phyloP scores from a whole-genome alignment of 805 yeast genomes.

The Wickerhamiella siamensis region DNA sequence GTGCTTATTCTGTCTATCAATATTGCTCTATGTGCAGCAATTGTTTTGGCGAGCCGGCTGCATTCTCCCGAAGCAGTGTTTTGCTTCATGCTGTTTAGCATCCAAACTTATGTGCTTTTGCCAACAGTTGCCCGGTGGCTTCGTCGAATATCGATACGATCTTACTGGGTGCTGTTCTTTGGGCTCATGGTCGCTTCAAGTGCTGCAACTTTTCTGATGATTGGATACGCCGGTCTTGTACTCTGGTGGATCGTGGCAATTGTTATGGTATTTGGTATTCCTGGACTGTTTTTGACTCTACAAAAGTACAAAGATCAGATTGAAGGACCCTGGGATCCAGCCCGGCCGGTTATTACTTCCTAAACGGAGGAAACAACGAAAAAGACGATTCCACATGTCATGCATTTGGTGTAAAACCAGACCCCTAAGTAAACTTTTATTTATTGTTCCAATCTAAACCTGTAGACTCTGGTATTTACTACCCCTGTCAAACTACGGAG shows the following conservation, averaged over 20 bases:
- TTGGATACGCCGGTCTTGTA: conserved; percentile 30
- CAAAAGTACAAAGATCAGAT: conserved; percentile 72
- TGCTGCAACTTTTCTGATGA: conserved; percentile 5
- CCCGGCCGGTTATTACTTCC: conserved; percentile 45
- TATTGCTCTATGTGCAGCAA: conserved; percentile 68
- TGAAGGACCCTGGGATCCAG: conserved; percentile 91
- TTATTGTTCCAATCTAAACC: too few relatives aligned
- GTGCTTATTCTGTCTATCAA: conserved; percentile 61
- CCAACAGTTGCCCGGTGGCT: conserved; percentile 57
- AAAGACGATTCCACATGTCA: too few relatives aligned
- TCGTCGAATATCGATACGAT: conserved; percentile 25
- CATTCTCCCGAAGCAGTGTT: conserved; percentile 62
- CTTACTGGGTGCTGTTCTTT: conserved; percentile 20
- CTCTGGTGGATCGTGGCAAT: conserved; percentile 40
- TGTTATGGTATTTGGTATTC: conserved; percentile 41
- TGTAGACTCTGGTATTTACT: too few relatives aligned
- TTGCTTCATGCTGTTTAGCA: conserved; percentile 61
- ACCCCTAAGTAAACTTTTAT: too few relatives aligned
- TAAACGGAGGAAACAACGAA: too few relatives aligned
- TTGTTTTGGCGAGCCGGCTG: conserved; percentile 81
- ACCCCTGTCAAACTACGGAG: too few relatives aligned
- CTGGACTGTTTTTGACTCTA: conserved; percentile 52
- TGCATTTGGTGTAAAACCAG: too few relatives aligned
- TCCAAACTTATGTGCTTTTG: conserved; percentile 55
- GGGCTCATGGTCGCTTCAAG: conserved; percentile 14